A percentile compares a stretch with the other conserved stretches of the same genome.
phyloP scores from a whole-genome alignment of 345 rosid species.

The Firmiana major region DNA sequence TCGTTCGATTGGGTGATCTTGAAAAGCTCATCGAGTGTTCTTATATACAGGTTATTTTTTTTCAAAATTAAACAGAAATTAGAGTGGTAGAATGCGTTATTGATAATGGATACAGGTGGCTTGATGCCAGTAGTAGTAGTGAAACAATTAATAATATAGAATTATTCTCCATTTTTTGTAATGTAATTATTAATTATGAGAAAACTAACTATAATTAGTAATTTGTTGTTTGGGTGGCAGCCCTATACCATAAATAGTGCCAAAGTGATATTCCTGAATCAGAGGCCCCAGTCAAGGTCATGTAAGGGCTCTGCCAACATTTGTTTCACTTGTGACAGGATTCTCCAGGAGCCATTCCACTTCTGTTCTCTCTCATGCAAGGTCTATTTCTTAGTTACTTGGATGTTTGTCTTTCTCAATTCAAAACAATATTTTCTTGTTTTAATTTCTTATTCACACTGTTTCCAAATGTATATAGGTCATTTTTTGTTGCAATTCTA shows the following conservation, averaged over 20 bases:
- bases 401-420: neutral
- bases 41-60: conserved; percentile 59
- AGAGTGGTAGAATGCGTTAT: too few relatives aligned
- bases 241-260: conserved; percentile 93
- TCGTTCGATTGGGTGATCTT: conserved; percentile 76
- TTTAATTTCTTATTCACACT: neutral
- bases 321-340: conserved; percentile 92
- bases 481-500: neutral
- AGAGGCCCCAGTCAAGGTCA: conserved; percentile 85
- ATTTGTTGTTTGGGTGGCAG: conserved; percentile 27
- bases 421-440: neutral
- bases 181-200: too few relatives aligned
- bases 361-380: conserved; percentile 97
- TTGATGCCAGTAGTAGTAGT: neutral
- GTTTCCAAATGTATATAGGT: neutral
- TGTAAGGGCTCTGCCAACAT: conserved; percentile 68
- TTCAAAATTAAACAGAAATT: neutral
- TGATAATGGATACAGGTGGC: neutral
- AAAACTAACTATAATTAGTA: neutral
- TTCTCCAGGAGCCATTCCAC: conserved; percentile 85
- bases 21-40: conserved; percentile 91
- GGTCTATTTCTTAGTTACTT: conserved; percentile 34
- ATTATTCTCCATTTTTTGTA: too few relatives aligned
- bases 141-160: too few relatives aligned
- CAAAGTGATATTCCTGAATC: conserved; percentile 83